Evolutionary conservation across 2,329 filamentous ascomycete genomes (phyloP).

Genomic region (Coniella vitis): DNA sequence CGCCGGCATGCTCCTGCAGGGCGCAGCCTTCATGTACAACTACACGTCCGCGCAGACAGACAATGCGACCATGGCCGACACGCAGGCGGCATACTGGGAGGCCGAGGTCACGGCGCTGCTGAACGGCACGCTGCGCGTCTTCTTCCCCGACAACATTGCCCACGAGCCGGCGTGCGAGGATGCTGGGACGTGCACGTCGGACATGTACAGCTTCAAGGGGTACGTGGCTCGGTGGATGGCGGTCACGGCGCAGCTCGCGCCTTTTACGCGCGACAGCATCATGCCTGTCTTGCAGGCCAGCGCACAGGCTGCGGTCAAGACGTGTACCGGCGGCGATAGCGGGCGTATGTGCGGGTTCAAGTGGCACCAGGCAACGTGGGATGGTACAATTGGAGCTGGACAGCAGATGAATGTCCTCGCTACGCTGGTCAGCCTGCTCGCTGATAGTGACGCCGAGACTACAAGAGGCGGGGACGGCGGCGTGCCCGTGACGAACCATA

Average conservation of each 20-base stretch:
- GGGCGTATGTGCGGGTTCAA: slow-evolving; percentile 41
- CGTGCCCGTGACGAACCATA: slow-evolving; percentile 36
- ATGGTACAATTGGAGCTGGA: slow-evolving; percentile 39
- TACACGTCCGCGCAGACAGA: slow-evolving; percentile 32
- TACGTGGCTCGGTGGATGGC: slow-evolving; percentile 47
- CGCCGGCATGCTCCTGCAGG: slow-evolving; percentile 44
- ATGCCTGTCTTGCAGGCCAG: slow-evolving; percentile 39
- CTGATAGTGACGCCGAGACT: slow-evolving; percentile 15
- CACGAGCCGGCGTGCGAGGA: slow-evolving; percentile 51
- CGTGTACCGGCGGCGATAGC: slow-evolving; percentile 40
- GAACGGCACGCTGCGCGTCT: slow-evolving; percentile 34
- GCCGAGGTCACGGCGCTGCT: slow-evolving; percentile 41
- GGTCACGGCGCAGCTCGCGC: slow-evolving; percentile 41
- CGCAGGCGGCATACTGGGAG: slow-evolving; percentile 30
- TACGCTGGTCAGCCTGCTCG: slow-evolving; percentile 34
- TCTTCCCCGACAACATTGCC: slow-evolving; percentile 40
- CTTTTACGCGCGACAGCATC: slow-evolving; percentile 38
- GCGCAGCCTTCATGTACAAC: slow-evolving; percentile 55
- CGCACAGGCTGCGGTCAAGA: slow-evolving; percentile 39
- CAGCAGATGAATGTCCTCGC: slow-evolving; percentile 40
- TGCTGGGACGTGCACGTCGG: slow-evolving; percentile 44
- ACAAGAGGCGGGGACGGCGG: slow-evolving; percentile 4
- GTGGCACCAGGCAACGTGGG: slow-evolving; percentile 33
- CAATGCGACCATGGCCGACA: slow-evolving; percentile 2
- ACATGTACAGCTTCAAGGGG: slow-evolving; percentile 54